Evolutionary conservation across 176 grass and related monocot genomes (phyloP), one percentile per base, ranked within the genome.

Genomic region (Triticum monococcum): DNA sequence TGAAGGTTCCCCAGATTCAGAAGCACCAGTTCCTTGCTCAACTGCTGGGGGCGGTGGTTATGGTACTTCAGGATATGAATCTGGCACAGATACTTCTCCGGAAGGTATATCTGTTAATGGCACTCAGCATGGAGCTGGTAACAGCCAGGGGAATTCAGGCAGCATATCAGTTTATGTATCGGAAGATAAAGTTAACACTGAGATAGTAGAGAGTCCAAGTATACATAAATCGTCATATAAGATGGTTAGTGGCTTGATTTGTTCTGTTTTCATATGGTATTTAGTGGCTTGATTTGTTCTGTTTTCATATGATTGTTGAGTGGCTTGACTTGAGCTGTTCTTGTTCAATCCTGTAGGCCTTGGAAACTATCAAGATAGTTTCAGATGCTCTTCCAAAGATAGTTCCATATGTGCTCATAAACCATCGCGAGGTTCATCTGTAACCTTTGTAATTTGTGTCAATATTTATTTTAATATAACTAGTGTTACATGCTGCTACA

Each of bases 341-440:
- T 85, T 78, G 70, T 84, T 60, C 79, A 77, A 88, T 56, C 79
- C 59, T 84, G 81, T 83, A 98, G 96, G 93, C 88, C 80, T 84
- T 96, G 92, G 93, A 98, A 78, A 96, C 93, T 79, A 96, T 98
- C 81, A 95, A 94, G 82, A 95, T 96, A 81, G 86, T 98, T 89
- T 95, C 96, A 88, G 93, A 98, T 89, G 93, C 91, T 83, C 92
- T 98, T 88, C 96, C 96, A 32, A 98, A 98, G 88, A 96, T 98
- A 87, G 96, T 94, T 61, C 96, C 96, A 24, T 98, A 96, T 80
- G 96, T 98, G 80, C 90, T 98, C 40, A 98, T 98, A 89, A 98
- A 96, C 90, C 93, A 98, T 79, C 96, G 93, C 89, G 96, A 98
- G 96, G 96, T 98, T 92, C 81, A 90, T 88, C 79, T 92, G 80